Evolutionary conservation across 345 rosid species (phyloP), one percentile per base, ranked within the genome.

Genomic region (Eucalyptus grandis): DNA sequence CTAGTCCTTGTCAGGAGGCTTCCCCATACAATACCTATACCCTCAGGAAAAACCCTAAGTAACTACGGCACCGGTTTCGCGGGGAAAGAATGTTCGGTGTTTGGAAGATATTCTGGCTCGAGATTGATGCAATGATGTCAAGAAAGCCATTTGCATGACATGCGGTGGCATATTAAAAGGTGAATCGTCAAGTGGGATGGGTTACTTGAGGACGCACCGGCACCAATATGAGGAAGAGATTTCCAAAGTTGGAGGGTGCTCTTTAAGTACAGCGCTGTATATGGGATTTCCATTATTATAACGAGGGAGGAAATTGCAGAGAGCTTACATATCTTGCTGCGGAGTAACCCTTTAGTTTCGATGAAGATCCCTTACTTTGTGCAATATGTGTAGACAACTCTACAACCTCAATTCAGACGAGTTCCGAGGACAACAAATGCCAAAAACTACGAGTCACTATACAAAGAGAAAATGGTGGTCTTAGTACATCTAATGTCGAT

Each of bases 151-250:
- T 58, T 24, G 14, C 65, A 60, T 5, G 10, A 53, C 4, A 60
- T 26, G 31, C 1, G 31, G 8, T 11, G 31, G 8, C 15, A 1
- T 58, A 58, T 24, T 58, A 26, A 58, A 24, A 5, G 65, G 65
- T 58, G 65, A 58, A 58, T 24, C 30, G 5, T 51, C 8, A 6
- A 53, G 24, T 53, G 11, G 9, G 58, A 53, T 8, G 24, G 21
- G 26, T 4, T 1, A 53, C 22, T 53, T 53, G 26, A 53, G 9
- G 24, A 53, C 2, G 2, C 22, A 53, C 2, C 2, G 1, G 1
- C 22, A 53, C 8, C 21, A 1, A 53, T 53, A 19, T 53, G 58
- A 53, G 58, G 58, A 53, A 53, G 58, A 53, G 9, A 53, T 53
- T 9, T 53, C 26, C 24, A 17, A 53, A 24, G 58, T 7, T 8